These are phyloP conservation scores for Primulina huaijiensis DNA, from an alignment of 257 asterid species.

Conservation along the genomic window DNA sequence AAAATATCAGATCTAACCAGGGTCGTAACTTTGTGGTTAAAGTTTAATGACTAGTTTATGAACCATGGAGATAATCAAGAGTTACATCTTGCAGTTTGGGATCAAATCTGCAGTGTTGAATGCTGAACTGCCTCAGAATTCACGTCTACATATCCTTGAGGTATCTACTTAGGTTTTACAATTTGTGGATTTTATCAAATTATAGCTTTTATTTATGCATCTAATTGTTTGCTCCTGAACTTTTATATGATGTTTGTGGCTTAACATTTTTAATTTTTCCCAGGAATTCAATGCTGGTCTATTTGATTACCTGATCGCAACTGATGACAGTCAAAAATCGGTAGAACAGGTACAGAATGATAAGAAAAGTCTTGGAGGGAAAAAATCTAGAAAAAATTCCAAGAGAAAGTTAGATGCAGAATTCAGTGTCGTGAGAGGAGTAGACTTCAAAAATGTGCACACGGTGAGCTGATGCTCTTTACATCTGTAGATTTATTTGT, in stretches of 20 bases:
- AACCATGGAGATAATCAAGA: conserved; percentile 22
- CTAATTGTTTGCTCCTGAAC: background rate
- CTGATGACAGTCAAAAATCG: conserved; percentile 58
- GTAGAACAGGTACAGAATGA: conserved; percentile 47
- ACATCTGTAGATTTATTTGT: conserved; percentile 11
- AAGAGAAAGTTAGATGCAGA: conserved; percentile 77
- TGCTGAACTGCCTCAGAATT: conserved; percentile 96
- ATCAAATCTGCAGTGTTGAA: conserved; percentile 85
- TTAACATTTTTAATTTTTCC: conserved; percentile 15
- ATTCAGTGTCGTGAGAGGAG: conserved; percentile 97
- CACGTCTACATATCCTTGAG: conserved; percentile 95
- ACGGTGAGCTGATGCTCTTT: conserved; percentile 50
- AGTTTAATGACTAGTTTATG: background rate
- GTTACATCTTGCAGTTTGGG: conserved; percentile 67
- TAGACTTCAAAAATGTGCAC: conserved; percentile 91
- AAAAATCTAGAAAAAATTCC: conserved; percentile 49
- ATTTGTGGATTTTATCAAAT: conserved; percentile 17
- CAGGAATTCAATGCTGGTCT: conserved; percentile 97
- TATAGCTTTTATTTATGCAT: background rate
- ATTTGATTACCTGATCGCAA: conserved; percentile 86
- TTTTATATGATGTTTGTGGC: conserved; percentile 14
- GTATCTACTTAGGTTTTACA: conserved; percentile 33
- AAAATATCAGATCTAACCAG: conserved; percentile 1
- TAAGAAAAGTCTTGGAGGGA: conserved; percentile 38
- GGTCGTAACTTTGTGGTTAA: conserved; percentile 2